Conservation (phyloP, 345 rosid species). For the Microthlaspi erraticum region DNA sequence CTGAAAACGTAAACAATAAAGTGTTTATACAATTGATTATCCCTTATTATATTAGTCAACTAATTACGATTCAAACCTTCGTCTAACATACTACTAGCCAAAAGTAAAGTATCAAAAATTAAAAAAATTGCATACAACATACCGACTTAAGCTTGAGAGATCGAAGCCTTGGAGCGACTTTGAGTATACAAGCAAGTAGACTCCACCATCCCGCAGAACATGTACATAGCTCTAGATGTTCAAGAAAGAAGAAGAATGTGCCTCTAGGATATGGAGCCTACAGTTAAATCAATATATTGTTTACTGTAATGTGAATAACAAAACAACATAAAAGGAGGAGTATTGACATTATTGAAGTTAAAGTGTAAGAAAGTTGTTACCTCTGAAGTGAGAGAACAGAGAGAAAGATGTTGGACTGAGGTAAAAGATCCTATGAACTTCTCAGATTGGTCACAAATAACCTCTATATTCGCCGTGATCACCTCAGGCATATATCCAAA, state of each 20-base stretch:
- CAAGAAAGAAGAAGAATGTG: slow-evolving; percentile 16
- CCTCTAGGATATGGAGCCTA: slow-evolving; percentile 19
- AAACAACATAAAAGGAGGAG: neutral
- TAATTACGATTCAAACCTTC: no score
- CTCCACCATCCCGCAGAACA: slow-evolving; percentile 13
- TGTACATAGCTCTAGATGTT: slow-evolving; percentile 28
- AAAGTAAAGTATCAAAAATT: neutral
- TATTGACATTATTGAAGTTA: neutral
- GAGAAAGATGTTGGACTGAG: slow-evolving; percentile 17
- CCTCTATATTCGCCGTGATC: neutral
- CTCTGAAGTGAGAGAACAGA: slow-evolving; percentile 16
- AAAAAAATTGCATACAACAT: slow-evolving; percentile 5
- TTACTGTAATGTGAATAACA: neutral
- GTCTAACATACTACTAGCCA: neutral
- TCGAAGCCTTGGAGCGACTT: slow-evolving; percentile 14
- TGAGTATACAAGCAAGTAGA: slow-evolving; percentile 18
- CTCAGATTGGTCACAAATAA: slow-evolving; percentile 16
- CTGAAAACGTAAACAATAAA: neutral
- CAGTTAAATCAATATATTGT: neutral
- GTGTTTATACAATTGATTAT: neutral
- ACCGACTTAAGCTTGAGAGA: slow-evolving; percentile 31
- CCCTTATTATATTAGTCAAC: no score
- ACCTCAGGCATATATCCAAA: slow-evolving; percentile 21
- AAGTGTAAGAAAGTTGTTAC: slow-evolving; percentile 11
- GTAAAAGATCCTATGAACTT: slow-evolving; percentile 29